phyloP scores from a whole-genome alignment of 441 rosid species.

The Populus tomentosa region DNA sequence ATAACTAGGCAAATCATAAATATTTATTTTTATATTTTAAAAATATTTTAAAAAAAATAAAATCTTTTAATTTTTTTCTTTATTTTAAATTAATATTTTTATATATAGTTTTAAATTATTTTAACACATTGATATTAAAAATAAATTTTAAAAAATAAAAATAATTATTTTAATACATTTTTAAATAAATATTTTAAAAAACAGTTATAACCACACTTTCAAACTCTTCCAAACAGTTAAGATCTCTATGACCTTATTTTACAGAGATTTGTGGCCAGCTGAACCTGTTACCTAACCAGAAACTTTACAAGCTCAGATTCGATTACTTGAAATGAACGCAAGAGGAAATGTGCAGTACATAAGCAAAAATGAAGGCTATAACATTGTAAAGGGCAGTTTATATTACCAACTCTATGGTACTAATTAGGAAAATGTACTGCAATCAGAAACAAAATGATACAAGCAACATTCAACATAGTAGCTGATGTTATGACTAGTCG shows the following conservation, averaged over 20 bases:
- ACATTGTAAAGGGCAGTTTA: neutral
- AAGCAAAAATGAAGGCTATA: neutral
- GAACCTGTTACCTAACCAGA: neutral
- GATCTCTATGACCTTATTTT: too few species aligned
- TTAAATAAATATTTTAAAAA: too few species aligned
- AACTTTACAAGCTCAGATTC: neutral
- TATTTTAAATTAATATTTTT: too few species aligned
- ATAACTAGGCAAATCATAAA: neutral
- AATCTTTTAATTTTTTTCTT: too few species aligned
- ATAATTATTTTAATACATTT: too few species aligned
- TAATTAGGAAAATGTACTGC: neutral
- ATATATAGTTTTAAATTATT: too few species aligned
- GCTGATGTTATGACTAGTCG: neutral
- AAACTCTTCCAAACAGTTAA: too few species aligned
- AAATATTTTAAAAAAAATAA: too few species aligned
- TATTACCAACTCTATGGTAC: neutral
- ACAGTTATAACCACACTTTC: too few species aligned
- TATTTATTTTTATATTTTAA: too few species aligned
- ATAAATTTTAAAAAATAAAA: too few species aligned
- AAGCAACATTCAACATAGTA: neutral
- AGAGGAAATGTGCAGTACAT: neutral
- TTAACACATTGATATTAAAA: too few species aligned
- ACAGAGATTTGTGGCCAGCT: neutral
- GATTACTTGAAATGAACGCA: neutral
- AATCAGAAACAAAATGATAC: neutral